Percentiles rank a stretch among this genome's conserved stretches.
Conservation (phyloP, 257 asterid species). For the Mitragyna speciosa region DNA sequence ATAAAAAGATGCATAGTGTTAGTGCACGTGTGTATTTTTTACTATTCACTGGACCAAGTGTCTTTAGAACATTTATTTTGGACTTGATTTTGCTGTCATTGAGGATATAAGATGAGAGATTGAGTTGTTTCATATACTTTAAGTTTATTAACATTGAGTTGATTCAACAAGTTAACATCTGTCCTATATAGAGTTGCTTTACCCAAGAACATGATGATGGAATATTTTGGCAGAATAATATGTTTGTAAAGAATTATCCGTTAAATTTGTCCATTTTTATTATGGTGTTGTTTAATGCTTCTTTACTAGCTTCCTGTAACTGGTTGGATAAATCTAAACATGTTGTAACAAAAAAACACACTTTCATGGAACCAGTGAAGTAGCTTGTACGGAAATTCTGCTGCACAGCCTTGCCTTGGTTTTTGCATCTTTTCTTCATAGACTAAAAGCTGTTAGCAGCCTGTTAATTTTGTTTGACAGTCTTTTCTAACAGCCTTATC, state of each 20-base stretch:
- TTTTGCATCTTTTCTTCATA: neutral
- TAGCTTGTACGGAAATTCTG: neutral
- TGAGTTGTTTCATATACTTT: neutral
- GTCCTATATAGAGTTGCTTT: neutral
- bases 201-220: neutral
- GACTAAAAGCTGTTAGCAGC: slow-evolving; percentile 3
- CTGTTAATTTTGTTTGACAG: slow-evolving; percentile 6
- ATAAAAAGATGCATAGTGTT: too few species aligned
- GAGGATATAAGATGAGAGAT: neutral
- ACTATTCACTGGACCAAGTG: neutral
- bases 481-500: slow-evolving; percentile 13
- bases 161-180: neutral
- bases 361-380: neutral
- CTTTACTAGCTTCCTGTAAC: neutral
- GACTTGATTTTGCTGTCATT: neutral
- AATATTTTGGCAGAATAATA: too few species aligned
- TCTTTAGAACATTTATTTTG: neutral
- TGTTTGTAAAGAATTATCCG: neutral
- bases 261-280: neutral
- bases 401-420: neutral
- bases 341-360: neutral
- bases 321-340: neutral
- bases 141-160: neutral
- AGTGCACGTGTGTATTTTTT: too few species aligned
- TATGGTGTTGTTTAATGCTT: neutral